Evolutionary conservation across 495 filamentous ascomycete species (phyloP), one percentile per base, ranked within the genome.

Genomic region (Podospora pseudopauciseta): DNA sequence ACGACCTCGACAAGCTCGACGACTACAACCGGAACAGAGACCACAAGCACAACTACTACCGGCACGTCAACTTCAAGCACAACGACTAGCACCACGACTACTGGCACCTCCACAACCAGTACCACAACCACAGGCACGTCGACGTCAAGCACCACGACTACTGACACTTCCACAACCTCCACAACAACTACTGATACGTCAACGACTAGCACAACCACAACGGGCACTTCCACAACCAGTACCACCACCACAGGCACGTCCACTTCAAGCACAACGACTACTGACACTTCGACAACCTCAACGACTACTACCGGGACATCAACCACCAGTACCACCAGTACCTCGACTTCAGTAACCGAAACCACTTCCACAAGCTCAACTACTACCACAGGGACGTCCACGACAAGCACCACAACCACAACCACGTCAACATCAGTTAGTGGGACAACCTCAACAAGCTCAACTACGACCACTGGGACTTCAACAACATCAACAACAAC

Each of bases 61-160:
- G 54, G 19, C 1, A 58, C 55, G 55, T 20, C 55, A 1, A 58
- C 5, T 20, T 15, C 55, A 4, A 58, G 20, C 20, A 23, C 20
- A 23, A 20, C 55, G 3, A 58, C 55, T 4, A 58, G 30, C 34
- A 63, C 61, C 6, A 63, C 61, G 4, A 19, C 61, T 1, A 63
- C 61, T 13, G 61, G 15, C 18, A 23, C 6, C 16, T 18, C 28
- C 9, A 63, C 61, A 19, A 63, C 61, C 60, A 63, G 60, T 30
- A 63, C 15, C n/a, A n/a, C n/a, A n/a, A n/a, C n/a, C n/a, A 63
- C 61, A 23, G 59, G 23, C 16, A 63, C 32, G 11, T 39, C 28
- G 0, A 63, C 61, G 1, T 58, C 55, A 18, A 58, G n/a, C 6
- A 58, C n/a, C 5, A 58, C 55, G 15, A 58, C 55, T 20, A 58